Base-by-base conservation (phyloP, 345 rosid genomes). In the Lenwebbia sp. region DNA sequence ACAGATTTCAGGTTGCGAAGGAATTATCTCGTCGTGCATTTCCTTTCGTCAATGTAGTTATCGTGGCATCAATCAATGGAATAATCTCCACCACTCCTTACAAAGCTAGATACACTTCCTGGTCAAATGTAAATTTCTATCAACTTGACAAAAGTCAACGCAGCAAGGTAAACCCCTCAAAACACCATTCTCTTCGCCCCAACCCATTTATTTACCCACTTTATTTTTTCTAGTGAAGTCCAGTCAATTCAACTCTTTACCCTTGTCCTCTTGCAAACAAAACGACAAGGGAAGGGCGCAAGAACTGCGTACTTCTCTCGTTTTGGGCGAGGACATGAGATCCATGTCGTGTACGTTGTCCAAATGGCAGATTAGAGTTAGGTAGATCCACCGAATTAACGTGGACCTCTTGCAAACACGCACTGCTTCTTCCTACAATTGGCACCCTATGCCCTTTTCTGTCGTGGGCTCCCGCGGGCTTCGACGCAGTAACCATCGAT, bases 401-500 rank as follows among this genome's bases (percentile, higher is more conserved):
- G 44, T 33, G 78, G 40, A 65, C 44, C 78, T 65, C 78, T 65
- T 65, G 44, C 25, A 17, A 2, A 65, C 78, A 37, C 78, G 21
- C 25, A 33, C 5, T 19, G 25, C 78, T 70, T 33, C 78, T 70
- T 70, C 78, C 78, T 33, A 9, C 78, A 33, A 19, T 70, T 17
- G 47, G 6, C 44, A 33, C 3, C 25, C 5, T n/a, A 33, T 17
- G 78, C 47, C 44, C 50, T 49, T 49, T 33, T 33, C 3, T 33
- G 9, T 9, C 3, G 44, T 5, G 1, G 23, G 76, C 5, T 10
- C 11, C 40, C 76, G 3, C 12, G 0, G 37, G 25, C 13, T 5
- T 65, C 13, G 25, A 1, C 1, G 6, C 0, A 1, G 12, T 30
- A 19, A 65, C 3, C 4, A 4, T 3, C 25, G 6, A 65, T 8